Percentiles rank a stretch among this genome's conserved stretches.
phyloP scores from a whole-genome alignment of 352 stramenopile genomes.

The Thraustochytrium striatum region DNA sequence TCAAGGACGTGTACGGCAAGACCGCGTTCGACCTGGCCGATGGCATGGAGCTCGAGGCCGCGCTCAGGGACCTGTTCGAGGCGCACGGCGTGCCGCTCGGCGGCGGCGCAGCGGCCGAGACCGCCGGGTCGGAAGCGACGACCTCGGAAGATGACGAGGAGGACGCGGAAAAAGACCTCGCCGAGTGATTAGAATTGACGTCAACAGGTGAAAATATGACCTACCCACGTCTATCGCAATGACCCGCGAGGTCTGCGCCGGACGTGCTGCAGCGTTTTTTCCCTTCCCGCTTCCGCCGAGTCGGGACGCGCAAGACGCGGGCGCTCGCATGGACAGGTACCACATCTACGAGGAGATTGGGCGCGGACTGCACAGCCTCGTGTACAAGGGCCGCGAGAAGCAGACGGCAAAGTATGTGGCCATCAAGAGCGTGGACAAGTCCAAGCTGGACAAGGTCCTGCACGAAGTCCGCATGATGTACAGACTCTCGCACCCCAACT shows the following conservation, averaged over 20 bases:
- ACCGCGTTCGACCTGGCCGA: conserved; percentile 2
- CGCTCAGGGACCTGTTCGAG: background rate
- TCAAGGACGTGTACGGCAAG: conserved; percentile 25
- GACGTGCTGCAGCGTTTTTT: too few species aligned
- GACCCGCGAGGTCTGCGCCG: too few species aligned
- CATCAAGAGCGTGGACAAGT: conserved; percentile 84
- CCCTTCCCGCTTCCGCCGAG: too few species aligned
- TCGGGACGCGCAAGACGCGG: too few species aligned
- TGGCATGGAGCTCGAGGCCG: conserved; percentile 9
- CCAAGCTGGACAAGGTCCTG: conserved; percentile 78
- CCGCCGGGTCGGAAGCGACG: too few species aligned
- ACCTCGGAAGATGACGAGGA: too few species aligned
- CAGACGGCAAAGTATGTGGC: conserved; percentile 85
- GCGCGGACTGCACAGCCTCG: conserved; percentile 77
- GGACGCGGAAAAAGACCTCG: too few species aligned
- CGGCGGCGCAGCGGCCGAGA: too few species aligned
- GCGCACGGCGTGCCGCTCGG: too few species aligned
- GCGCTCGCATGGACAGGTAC: conserved; percentile 80
- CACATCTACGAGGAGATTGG: conserved; percentile 89
- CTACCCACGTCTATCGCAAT: too few species aligned
- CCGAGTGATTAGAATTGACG: too few species aligned
- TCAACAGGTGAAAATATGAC: too few species aligned
- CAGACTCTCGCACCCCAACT: conserved; percentile 72
- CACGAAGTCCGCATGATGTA: conserved; percentile 70
- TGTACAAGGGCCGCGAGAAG: conserved; percentile 85